Evolutionary conservation across 805 yeast species (phyloP), one percentile per base, ranked within the genome.

Genomic region (Brettanomyces bruxellensis): DNA sequence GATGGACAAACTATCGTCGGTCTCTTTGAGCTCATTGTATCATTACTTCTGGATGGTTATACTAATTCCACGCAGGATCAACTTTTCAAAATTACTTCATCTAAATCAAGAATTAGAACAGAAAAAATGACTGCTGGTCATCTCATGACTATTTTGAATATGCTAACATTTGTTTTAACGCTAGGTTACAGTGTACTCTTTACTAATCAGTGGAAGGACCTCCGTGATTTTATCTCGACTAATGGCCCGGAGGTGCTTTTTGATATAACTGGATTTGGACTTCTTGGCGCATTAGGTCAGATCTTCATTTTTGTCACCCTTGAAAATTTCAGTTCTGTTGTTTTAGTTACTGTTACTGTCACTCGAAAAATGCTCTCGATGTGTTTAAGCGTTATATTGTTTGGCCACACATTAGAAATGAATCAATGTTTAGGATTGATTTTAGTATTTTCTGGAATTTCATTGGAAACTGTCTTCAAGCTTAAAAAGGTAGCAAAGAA

Each of bases 281-380:
- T 80, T 0, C 81, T 87, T 59, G 99, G 98, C 2, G 82, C 97
- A 0, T 57, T 88, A 25, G 99, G 99, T 13, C 98, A 93, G 64
- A 77, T 90, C n/a, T 93, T 95, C 66, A 87, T 93, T 39, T 93
- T 90, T 60, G 65, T 80, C 45, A 88, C 95, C 2, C 67, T 93
- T 41, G 93, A 87, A 55, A 73, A 78, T 48, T 93, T 86, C 60
- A 96, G 91, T 43, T 87, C 96, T 2, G 68, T 93, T 49, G 76
- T 86, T 0, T 70, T 93, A 46, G 89, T 91, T 28, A 91, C 96
- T 38, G 91, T 95, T 14, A 93, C 98, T 0, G 97, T 93, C 8
- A 91, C 99, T 1, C 75, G 99, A 55, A 93, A 93, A 59, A 91
- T 93, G 96, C 70, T 89, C 43, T 88, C 97, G 37, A 91, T 93